Base-by-base conservation (phyloP, 352 stramenopile genomes). In the Phytophthora melonis region DNA sequence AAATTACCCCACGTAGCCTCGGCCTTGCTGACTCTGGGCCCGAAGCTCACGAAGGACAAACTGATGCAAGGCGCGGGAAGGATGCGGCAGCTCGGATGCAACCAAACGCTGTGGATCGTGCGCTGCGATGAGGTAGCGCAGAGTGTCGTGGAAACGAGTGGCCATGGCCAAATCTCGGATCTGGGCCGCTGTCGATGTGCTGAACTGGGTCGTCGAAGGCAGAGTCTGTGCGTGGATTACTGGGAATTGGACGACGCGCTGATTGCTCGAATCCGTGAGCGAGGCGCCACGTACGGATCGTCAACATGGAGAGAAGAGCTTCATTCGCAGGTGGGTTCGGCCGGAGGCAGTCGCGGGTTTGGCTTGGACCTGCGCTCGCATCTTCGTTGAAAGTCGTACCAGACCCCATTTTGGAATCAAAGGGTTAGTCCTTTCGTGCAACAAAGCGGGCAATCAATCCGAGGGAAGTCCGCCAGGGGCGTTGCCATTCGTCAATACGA, bases 51-150 rank as follows among this genome's bases (percentile, higher is more conserved):
- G 0, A 98, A 98, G 58, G 94, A 98, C 68, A 98, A 98, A 57
- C 56, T 98, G 2, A 97, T 98, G 92, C 93, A 98, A 75, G 93
- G 90, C 8, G 91, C 91, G 1, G 93, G 92, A 6, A 87, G 93
- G 0, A 88, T 98, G 79, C 78, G 93, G 1, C 87, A 94, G 53
- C 82, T 98, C 0, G 90, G 86, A 13, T 81, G 74, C 0, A 47
- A 79, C n/a, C 89, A 98, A 59, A 89, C 73, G 16, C 72, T 98
- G 0, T 82, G 85, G 67, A 74, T 97, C 16, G 79, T 80, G 10
- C 87, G 82, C 59, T 88, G 89, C 3, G 61, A 73, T 18, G 90
- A 98, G 41, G 82, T 98, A 3, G 79, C 75, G 39, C 77, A 86
- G 52, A 82, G 72, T 66, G 77, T 90, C 19, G n/a, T 81, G 6